Percentiles rank a stretch among this genome's conserved stretches.
These are phyloP conservation scores for Apiotrichum sp. DNA, from an alignment of 1,284 basidiomycete species.

Conservation along the genomic window DNA sequence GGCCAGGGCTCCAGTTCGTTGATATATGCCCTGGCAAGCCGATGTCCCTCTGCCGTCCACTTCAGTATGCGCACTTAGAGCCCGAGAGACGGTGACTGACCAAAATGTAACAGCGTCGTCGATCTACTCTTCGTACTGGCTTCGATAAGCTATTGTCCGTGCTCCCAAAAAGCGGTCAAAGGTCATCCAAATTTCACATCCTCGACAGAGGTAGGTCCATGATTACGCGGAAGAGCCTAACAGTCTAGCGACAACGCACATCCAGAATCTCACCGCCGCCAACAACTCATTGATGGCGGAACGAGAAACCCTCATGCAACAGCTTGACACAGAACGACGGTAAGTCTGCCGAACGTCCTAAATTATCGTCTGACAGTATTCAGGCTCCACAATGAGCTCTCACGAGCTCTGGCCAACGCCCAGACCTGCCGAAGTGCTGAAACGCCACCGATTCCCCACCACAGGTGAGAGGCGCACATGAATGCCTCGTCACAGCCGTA, in stretches of 20 bases:
- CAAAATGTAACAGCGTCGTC: slow-evolving; percentile 61
- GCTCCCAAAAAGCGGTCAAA: slow-evolving; percentile 76
- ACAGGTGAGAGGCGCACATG: too few relatives aligned
- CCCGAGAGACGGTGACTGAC: too few relatives aligned
- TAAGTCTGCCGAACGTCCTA: too few relatives aligned
- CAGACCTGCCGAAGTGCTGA: neutral
- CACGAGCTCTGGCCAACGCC: neutral
- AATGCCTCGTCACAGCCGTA: too few relatives aligned
- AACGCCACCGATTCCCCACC: too few relatives aligned
- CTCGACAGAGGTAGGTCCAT: slow-evolving; percentile 64
- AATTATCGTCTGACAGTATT: too few relatives aligned
- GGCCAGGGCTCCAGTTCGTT: too few relatives aligned
- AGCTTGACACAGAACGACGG: neutral
- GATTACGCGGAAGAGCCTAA: too few relatives aligned
- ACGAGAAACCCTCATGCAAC: slow-evolving; percentile 9
- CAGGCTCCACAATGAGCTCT: neutral
- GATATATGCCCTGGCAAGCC: too few relatives aligned
- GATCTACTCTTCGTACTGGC: slow-evolving; percentile 78
- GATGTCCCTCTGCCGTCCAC: too few relatives aligned
- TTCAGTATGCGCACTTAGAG: too few relatives aligned
- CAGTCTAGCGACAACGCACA: slow-evolving; percentile 27
- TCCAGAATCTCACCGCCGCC: slow-evolving; percentile 24
- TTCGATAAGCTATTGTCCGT: slow-evolving; percentile 78
- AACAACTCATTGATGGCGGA: slow-evolving; percentile 22
- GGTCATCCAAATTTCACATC: slow-evolving; percentile 77